These are phyloP conservation scores for Diplodia corticola DNA, from an alignment of 2,329 filamentous ascomycete genomes.

Conservation along the genomic window DNA sequence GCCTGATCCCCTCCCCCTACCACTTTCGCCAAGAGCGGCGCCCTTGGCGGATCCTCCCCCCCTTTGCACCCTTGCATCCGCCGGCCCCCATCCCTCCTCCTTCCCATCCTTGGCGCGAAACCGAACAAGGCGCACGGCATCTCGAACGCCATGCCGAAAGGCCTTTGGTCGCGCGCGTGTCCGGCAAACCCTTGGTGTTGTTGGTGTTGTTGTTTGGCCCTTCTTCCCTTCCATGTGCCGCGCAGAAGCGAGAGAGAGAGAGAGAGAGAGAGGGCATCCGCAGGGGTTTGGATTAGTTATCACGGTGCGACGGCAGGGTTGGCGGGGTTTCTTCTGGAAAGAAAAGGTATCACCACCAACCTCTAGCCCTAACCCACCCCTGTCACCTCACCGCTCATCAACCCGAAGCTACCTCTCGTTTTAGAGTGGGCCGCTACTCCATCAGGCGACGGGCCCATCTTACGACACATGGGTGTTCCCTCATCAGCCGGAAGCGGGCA, in stretches of 20 bases:
- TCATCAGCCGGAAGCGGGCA: neutral
- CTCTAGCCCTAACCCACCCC: too few relatives aligned
- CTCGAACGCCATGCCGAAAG: neutral
- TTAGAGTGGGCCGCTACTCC: too few relatives aligned
- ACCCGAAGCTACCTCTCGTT: too few relatives aligned
- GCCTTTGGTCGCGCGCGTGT: too few relatives aligned
- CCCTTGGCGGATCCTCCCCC: constrained; percentile 1
- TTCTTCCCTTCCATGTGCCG: neutral
- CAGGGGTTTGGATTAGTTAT: too few relatives aligned
- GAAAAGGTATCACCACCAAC: too few relatives aligned
- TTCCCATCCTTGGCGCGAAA: neutral
- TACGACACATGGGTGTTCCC: neutral
- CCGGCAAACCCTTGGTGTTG: neutral
- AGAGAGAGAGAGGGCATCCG: too few relatives aligned
- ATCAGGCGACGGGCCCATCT: neutral
- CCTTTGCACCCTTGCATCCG: neutral
- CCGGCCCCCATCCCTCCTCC: neutral
- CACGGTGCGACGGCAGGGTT: too few relatives aligned
- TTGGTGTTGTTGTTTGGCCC: neutral
- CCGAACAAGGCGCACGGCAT: neutral
- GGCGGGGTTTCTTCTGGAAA: too few relatives aligned
- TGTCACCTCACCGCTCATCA: too few relatives aligned
- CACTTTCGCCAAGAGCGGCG: constrained; percentile 7
- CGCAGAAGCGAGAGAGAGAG: neutral
- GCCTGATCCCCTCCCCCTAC: neutral